Evolutionary conservation across 2,329 filamentous ascomycete genomes (phyloP), one percentile per base, ranked within the genome.

Genomic region (Amphichorda felina): DNA sequence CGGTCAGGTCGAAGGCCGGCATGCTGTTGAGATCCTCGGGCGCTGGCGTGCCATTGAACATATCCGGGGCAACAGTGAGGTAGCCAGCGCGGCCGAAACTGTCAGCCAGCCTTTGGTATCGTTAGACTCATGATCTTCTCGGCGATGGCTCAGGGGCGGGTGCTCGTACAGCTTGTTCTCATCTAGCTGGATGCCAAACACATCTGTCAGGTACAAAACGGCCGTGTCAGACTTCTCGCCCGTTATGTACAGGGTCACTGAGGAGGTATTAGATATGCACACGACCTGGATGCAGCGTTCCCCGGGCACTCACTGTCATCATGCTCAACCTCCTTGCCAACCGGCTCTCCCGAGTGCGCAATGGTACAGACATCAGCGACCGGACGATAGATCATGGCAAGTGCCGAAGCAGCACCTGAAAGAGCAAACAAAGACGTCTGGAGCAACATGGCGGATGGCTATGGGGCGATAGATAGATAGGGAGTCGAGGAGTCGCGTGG

Each of bases 21-120:
- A n/a, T n/a, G 18, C 19, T 29, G 35, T 44, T 41, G 37, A 45
- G 39, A 30, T 43, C 41, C 18, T 19, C 39, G 3, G 43, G 43
- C 8, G 47, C 35, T 11, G 45, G 45, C 16, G 43, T 41, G 27
- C 45, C 45, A 35, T 45, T 37, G 40, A 50, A 50, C 27, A 50
- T 35, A 33, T 50, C 48, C 6, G 46, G 45, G 14, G 48, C 43
- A 11, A 50, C 31, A 17, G 48, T 50, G 17, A 45, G 39, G 41
- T 45, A 50, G 24, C 47, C 48, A n/a, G 47, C 47, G 33, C 45
- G 40, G 34, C 43, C 44, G 38, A 50, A 49, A 38, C 45, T 45
- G 42, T 50, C 47, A 4, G 43, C 32, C 9, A 50, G 45, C 26
- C 46, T 45, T 33, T 14, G 14, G 13, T n/a, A 2, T 13, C 16